phyloP scores from a whole-genome alignment of 148 eudicot species.

The Bassia scoparia region DNA sequence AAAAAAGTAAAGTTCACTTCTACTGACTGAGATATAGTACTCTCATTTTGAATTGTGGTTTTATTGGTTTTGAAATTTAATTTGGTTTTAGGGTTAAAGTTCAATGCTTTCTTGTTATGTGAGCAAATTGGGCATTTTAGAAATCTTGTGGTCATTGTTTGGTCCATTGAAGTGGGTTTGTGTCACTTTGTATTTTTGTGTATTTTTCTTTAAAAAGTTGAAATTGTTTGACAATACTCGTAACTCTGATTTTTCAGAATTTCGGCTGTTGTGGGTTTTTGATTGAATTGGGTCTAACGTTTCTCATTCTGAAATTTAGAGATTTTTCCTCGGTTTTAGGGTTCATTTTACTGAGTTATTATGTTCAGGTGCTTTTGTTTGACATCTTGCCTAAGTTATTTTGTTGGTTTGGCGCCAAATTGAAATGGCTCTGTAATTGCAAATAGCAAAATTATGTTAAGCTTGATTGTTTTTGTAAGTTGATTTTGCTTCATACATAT shows the following conservation, averaged over 20 bases:
- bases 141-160: not conserved
- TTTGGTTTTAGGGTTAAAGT: conserved; percentile 19
- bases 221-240: too few species aligned
- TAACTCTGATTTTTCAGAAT: not conserved
- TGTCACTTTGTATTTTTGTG: too few species aligned
- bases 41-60: not conserved
- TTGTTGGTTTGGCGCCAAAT: not conserved
- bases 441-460: not conserved
- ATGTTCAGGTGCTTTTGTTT: not conserved
- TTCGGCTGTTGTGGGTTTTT: not conserved
- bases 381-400: not conserved
- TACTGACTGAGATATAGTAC: too few species aligned
- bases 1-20: too few species aligned
- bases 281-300: not conserved
- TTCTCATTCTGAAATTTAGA: not conserved
- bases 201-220: too few species aligned
- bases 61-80: not conserved
- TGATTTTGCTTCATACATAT: not conserved
- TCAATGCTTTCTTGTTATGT: conserved; percentile 34
- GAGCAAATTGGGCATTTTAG: not conserved
- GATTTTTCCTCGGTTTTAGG: not conserved
- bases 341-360: not conserved
- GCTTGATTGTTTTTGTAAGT: not conserved
- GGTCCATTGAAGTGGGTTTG: not conserved
- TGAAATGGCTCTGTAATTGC: not conserved